Evolutionary conservation across 2,329 filamentous ascomycete genomes (phyloP).

Genomic region (Hypoxylon sp.): DNA sequence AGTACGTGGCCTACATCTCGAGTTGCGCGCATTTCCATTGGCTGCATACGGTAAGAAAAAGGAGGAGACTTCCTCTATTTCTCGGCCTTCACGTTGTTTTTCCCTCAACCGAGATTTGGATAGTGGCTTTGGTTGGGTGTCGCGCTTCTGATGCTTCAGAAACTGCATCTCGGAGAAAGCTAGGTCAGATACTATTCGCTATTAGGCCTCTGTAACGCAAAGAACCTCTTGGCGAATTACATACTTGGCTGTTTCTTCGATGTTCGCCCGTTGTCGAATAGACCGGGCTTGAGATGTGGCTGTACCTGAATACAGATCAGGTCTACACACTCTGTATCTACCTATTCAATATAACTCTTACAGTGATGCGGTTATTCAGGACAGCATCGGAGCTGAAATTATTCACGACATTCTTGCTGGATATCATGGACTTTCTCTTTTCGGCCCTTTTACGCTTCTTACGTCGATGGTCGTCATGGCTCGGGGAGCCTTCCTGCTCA

Average conservation of each 20-base stretch:
- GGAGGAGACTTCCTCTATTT: constrained; percentile 56
- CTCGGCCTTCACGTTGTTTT: constrained; percentile 52
- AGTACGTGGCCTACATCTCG: constrained; percentile 16
- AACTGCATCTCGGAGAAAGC: constrained; percentile 68
- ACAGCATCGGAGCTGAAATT: constrained; percentile 71
- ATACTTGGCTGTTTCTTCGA: constrained; percentile 57
- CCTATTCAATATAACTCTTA: constrained; percentile 51
- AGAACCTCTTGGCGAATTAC: constrained; percentile 36
- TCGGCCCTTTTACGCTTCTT: constrained; percentile 44
- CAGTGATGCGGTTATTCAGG: constrained; percentile 66
- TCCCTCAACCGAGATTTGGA: constrained; percentile 46
- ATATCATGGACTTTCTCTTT: constrained; percentile 54
- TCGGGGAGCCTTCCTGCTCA: constrained; percentile 47
- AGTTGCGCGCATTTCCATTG: constrained; percentile 23
- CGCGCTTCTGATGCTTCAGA: constrained; percentile 52
- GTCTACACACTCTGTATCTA: background rate
- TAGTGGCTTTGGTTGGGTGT: constrained; percentile 45
- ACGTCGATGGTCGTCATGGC: constrained; percentile 23
- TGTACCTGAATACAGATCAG: constrained; percentile 49
- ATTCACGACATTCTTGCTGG: constrained; percentile 65
- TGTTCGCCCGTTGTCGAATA: constrained; percentile 63
- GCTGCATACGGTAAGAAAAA: constrained; percentile 54
- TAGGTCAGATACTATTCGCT: constrained; percentile 64
- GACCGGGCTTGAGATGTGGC: constrained; percentile 56
- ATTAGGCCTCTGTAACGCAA: constrained; percentile 20